phyloP scores from a whole-genome alignment of 192 early-diverging fungal genomes.

The Backusella luteola region DNA sequence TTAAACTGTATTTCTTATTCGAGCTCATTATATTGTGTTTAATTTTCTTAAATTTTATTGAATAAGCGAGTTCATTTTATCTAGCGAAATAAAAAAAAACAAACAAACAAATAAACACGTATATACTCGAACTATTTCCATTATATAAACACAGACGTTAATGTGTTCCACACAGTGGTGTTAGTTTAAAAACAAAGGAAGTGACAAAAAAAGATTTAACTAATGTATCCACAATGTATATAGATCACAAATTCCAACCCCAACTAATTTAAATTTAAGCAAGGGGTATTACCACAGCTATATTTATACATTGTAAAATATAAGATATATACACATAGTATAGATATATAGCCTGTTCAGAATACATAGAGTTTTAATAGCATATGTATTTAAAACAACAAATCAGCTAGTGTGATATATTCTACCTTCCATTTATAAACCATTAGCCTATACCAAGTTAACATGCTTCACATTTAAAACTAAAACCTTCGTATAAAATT shows the following conservation, averaged over 20 bases:
- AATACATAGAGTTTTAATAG: background rate
- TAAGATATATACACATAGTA: background rate
- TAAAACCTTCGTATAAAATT: too few species aligned
- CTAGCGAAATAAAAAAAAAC: background rate
- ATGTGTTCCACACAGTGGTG: background rate
- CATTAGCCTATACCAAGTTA: too few species aligned
- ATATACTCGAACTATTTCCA: background rate
- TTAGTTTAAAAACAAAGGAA: background rate
- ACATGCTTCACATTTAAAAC: too few species aligned
- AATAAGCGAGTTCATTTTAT: background rate
- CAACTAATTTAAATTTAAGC: background rate
- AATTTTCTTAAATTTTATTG: background rate
- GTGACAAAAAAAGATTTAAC: background rate
- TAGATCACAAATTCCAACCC: background rate
- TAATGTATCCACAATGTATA: background rate
- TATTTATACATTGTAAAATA: background rate
- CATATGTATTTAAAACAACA: background rate
- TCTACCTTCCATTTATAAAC: too few species aligned
- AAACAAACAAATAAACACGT: background rate
- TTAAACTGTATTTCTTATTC: constrained; percentile 1
- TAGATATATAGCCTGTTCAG: background rate
- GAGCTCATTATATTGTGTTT: background rate
- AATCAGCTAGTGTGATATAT: background rate
- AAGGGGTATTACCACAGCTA: background rate
- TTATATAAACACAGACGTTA: background rate